These are phyloP conservation scores for Rhynchosporium graminicola DNA, from an alignment of 2,329 filamentous ascomycete species.

Conservation along the genomic window DNA sequence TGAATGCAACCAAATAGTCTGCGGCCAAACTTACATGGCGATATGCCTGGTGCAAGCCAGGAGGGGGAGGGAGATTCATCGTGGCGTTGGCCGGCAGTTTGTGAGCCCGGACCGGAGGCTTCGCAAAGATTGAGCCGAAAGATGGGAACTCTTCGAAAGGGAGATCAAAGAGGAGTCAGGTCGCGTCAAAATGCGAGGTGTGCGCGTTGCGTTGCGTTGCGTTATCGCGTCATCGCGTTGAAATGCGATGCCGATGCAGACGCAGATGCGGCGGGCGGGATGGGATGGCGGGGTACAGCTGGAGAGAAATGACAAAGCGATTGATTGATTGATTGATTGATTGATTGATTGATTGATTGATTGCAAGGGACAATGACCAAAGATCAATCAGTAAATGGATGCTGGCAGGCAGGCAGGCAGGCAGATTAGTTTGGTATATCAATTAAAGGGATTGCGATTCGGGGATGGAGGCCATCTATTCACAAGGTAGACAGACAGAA, in stretches of 20 bases:
- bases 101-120: neutral
- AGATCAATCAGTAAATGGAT: neutral
- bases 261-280: neutral
- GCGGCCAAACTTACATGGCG: conserved; percentile 21
- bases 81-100: neutral
- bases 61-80: conserved; percentile 2
- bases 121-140: neutral
- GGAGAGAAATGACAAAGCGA: neutral
- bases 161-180: neutral
- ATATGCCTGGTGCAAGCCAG: neutral
- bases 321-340: too few species aligned
- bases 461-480: neutral
- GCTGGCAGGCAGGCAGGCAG: neutral
- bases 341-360: too few species aligned
- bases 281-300: neutral
- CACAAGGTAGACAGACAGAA: too few species aligned
- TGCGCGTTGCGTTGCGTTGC: too few species aligned
- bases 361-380: too few species aligned
- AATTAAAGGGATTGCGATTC: neutral
- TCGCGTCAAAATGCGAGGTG: neutral
- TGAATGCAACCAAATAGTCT: neutral
- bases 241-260: neutral
- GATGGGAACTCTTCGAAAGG: neutral
- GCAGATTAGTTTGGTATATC: neutral
- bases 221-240: too few species aligned